phyloP scores from a whole-genome alignment of 441 rosid genomes.

The Erysimum pusillum region DNA sequence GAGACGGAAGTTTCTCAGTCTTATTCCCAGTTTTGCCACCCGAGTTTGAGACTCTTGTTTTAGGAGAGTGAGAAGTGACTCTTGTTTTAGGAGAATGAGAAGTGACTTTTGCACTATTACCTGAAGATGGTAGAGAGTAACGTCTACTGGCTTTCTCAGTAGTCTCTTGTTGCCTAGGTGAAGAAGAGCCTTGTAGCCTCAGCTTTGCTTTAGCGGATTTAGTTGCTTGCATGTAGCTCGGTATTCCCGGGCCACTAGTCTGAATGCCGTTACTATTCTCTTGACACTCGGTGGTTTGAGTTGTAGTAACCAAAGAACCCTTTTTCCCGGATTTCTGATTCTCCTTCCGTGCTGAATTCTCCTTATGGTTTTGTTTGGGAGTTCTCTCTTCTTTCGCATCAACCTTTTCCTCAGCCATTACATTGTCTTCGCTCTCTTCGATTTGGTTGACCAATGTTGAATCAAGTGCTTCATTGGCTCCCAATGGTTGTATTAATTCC shows the following conservation, averaged over 20 bases:
- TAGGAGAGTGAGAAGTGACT: constrained; percentile 83
- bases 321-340: constrained; percentile 64
- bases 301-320: too few relatives aligned
- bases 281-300: constrained; percentile 59
- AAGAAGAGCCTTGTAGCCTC: constrained; percentile 89
- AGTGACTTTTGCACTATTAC: constrained; percentile 70
- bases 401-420: constrained; percentile 54
- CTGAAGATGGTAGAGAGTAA: constrained; percentile 80
- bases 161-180: constrained; percentile 63
- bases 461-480: constrained; percentile 53
- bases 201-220: constrained; percentile 94
- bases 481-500: constrained; percentile 53
- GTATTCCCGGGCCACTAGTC: constrained; percentile 73
- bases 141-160: constrained; percentile 75
- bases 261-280: constrained; percentile 74
- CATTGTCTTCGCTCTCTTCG: too few relatives aligned
- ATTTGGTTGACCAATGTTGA: constrained; percentile 40
- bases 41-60: constrained; percentile 62
- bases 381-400: constrained; percentile 53
- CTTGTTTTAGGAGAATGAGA: constrained; percentile 89
- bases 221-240: constrained; percentile 98
- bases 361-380: constrained; percentile 54
- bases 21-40: constrained; percentile 70
- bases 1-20: constrained; percentile 68
- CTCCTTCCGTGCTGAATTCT: constrained; percentile 59